Conservation (phyloP, 108 stramenopile species). For the Heterococcus sp. region DNA sequence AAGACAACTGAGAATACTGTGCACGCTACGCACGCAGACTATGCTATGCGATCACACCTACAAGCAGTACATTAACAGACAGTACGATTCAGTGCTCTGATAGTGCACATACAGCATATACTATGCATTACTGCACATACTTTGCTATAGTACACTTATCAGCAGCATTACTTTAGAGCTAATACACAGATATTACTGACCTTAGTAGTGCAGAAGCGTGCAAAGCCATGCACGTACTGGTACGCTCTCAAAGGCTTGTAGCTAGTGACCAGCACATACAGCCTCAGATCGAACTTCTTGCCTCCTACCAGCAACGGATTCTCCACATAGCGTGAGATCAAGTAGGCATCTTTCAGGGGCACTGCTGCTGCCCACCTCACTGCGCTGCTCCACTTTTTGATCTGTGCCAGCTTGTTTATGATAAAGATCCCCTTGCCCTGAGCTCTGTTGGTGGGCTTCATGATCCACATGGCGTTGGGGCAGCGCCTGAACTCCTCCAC, state of each 20-base stretch:
- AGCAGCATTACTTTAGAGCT: no score
- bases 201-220: conserved; percentile 53
- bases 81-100: no score
- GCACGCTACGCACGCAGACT: no score
- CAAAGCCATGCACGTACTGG: conserved; percentile 61
- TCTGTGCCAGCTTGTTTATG: conserved; percentile 56
- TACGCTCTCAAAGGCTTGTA: conserved; percentile 62
- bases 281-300: conserved; percentile 75
- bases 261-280: conserved; percentile 63
- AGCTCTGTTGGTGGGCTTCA: conserved; percentile 57
- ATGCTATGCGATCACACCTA: no score
- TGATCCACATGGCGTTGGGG: conserved; percentile 59
- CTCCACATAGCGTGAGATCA: conserved; percentile 71
- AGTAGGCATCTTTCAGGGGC: conserved; percentile 50
- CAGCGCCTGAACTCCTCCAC: conserved; percentile 59
- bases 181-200: no score
- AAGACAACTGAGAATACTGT: no score
- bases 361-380: background rate
- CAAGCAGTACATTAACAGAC: no score
- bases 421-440: conserved; percentile 66
- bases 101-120: no score
- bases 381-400: background rate
- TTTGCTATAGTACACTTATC: no score
- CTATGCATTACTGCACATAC: no score
- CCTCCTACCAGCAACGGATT: conserved; percentile 73